Percentiles rank a stretch among this genome's conserved stretches.
Evolutionary conservation across 345 rosid species (phyloP).

Genomic region (Brassica napus): DNA sequence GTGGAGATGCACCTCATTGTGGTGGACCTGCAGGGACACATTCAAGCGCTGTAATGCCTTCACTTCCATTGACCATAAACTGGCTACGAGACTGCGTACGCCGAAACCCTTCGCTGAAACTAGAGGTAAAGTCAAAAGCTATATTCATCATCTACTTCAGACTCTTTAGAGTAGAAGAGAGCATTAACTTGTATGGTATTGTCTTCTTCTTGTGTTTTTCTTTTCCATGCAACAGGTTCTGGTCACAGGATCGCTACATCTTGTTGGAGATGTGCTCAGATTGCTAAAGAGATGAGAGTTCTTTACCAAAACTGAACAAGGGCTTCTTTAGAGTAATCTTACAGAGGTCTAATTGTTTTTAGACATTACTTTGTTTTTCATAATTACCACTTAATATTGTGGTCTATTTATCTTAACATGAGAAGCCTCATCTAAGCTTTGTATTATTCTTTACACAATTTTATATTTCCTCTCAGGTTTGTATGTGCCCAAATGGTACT

Average conservation of each 20-base stretch:
- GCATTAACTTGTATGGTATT: neutral
- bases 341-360: constrained; percentile 4
- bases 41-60: constrained; percentile 68
- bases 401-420: neutral
- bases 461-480: neutral
- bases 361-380: neutral
- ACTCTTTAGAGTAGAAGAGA: neutral
- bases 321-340: constrained; percentile 20
- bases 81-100: constrained; percentile 60
- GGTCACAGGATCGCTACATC: constrained; percentile 82
- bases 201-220: neutral
- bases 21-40: constrained; percentile 38
- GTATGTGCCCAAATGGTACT: too few relatives aligned
- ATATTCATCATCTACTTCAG: constrained; percentile 6
- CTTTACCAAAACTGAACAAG: neutral
- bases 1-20: constrained; percentile 52
- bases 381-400: constrained; percentile 5
- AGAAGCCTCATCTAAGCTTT: neutral
- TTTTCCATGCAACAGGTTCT: constrained; percentile 56
- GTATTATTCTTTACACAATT: constrained; percentile 7
- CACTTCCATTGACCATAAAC: constrained; percentile 72
- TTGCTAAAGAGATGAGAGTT: constrained; percentile 51
- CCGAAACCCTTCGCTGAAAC: constrained; percentile 61
- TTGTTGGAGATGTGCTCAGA: constrained; percentile 81
- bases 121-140: constrained; percentile 54